These are phyloP conservation scores for Patellifolia procumbens DNA, from an alignment of 179 eudicot genomes.

Conservation along the genomic window DNA sequence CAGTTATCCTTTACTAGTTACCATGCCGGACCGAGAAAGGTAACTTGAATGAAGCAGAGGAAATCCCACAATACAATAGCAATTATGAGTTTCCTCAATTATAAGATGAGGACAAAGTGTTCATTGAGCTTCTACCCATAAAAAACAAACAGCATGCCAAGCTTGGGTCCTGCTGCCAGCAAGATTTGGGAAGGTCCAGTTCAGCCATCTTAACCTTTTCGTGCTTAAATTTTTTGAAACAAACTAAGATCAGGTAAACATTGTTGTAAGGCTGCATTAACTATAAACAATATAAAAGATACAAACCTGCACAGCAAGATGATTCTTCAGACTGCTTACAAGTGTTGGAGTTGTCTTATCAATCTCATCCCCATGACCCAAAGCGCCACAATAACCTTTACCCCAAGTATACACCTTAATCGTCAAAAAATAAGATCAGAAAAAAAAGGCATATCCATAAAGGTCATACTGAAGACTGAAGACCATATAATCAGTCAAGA, in stretches of 20 bases:
- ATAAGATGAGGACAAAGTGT: background rate
- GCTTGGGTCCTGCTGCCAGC: background rate
- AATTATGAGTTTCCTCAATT: background rate
- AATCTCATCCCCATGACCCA: too few relatives aligned
- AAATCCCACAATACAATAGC: background rate
- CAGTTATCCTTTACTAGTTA: background rate
- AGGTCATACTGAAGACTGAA: constrained; percentile 1
- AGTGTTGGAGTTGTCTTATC: too few relatives aligned
- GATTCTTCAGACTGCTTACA: too few relatives aligned
- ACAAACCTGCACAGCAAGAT: too few relatives aligned
- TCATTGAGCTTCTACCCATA: background rate
- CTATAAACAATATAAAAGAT: background rate
- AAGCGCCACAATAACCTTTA: too few relatives aligned
- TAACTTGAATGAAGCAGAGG: background rate
- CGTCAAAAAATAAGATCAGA: background rate
- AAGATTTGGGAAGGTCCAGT: background rate
- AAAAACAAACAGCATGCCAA: background rate
- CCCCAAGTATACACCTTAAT: too few relatives aligned
- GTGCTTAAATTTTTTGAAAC: background rate
- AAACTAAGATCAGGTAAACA: background rate
- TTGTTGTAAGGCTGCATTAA: background rate
- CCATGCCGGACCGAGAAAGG: background rate
- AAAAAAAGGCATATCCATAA: constrained; percentile 15
- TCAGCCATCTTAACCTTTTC: background rate
- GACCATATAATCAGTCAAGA: background rate